Evolutionary conservation across 2,329 filamentous ascomycete genomes (phyloP).

Genomic region (Nigrograna mackinnonii): DNA sequence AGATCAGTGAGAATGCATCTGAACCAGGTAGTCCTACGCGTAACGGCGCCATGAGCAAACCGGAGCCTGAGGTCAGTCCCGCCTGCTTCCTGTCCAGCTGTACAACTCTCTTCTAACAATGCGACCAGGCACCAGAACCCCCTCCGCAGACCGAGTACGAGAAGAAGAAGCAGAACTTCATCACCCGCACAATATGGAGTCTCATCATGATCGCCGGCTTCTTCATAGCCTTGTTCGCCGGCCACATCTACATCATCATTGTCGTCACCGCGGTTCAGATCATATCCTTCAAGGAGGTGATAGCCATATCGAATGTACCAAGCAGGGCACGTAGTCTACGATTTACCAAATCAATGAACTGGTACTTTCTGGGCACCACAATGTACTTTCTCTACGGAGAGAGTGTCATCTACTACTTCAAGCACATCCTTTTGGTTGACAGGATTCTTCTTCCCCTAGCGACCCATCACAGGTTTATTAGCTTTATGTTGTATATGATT

Average conservation of each 20-base stretch:
- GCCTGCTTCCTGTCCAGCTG: constrained; percentile 2
- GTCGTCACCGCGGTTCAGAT: constrained; percentile 94
- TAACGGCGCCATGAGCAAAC: constrained; percentile 42
- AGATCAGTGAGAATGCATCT: constrained; percentile 65
- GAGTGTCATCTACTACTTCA: constrained; percentile 99
- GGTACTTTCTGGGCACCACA: constrained; percentile 98
- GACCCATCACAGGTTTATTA: constrained; percentile 97
- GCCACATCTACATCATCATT: constrained; percentile 95
- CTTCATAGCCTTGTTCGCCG: constrained; percentile 89
- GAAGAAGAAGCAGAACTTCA: constrained; percentile 98
- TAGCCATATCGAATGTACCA: constrained; percentile 94
- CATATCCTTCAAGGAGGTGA: constrained; percentile 98
- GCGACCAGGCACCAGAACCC: constrained; percentile 36
- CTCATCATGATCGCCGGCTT: constrained; percentile 96
- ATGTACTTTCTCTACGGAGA: constrained; percentile 99
- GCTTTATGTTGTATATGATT: constrained; percentile 96
- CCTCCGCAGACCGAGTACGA: constrained; percentile 74
- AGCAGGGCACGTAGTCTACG: constrained; percentile 87
- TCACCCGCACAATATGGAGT: constrained; percentile 96
- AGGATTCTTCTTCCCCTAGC: constrained; percentile 89
- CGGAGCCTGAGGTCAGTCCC: constrained; percentile 15
- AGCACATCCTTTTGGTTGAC: constrained; percentile 96
- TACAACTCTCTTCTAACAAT: constrained; percentile 20
- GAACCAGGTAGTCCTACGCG: constrained; percentile 55
- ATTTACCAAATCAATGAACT: constrained; percentile 95